Evolutionary conservation across 225 moss, liverwort and hornwort species (phyloP).

Genomic region (Sphagnum tenellum): DNA sequence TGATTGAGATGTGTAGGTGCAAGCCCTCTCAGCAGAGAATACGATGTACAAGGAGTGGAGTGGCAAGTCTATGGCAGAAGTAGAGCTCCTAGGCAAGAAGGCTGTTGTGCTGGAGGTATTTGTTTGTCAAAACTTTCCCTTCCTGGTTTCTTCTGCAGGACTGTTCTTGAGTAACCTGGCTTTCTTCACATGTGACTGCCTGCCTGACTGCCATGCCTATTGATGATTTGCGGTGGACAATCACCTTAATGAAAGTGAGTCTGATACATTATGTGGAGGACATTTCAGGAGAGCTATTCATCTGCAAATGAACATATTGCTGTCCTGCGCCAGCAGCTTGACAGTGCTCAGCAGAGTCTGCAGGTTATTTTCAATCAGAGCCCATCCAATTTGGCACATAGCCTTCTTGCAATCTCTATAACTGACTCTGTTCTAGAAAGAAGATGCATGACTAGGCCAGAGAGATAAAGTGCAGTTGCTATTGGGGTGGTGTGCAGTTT

Average conservation of each 20-base stretch:
- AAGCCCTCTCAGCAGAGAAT: constrained; percentile 57
- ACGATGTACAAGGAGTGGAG: constrained; percentile 85
- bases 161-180: background rate
- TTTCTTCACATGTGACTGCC: background rate
- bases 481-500: constrained; percentile 13
- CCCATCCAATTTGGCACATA: no score
- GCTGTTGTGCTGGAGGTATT: constrained; percentile 76
- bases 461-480: no score
- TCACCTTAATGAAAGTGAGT: no score
- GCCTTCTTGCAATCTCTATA: no score
- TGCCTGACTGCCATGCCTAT: no score
- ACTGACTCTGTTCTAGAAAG: no score
- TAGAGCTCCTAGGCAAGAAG: constrained; percentile 70
- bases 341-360: constrained; percentile 65
- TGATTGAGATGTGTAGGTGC: constrained; percentile 18
- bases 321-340: constrained; percentile 69
- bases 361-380: constrained; percentile 21
- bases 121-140: background rate
- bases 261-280: no score
- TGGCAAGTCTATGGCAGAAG: constrained; percentile 82
- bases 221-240: no score
- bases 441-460: no score
- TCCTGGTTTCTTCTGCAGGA: background rate
- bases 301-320: constrained; percentile 71
- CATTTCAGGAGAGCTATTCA: constrained; percentile 63